Percentiles rank a stretch among this genome's conserved stretches.
Conservation (phyloP, 139 green algal genomes). For the Zygnema cylindricum region DNA sequence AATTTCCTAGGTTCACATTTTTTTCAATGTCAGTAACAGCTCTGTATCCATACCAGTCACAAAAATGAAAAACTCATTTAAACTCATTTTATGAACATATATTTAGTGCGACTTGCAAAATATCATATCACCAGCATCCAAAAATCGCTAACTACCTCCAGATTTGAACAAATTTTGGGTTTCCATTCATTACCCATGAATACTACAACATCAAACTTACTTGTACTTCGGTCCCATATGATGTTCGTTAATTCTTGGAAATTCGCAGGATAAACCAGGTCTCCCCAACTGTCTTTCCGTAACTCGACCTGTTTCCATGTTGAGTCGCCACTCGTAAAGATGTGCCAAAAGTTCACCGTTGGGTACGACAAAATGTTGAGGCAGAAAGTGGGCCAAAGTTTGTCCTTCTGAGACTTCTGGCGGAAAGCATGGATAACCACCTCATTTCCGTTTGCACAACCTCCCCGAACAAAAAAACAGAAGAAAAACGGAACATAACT, state of each 20-base stretch:
- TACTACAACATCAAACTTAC: background rate
- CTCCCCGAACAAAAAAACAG: no score
- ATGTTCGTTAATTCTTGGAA: slow-evolving; percentile 33
- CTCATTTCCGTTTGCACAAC: slow-evolving; percentile 16
- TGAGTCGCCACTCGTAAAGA: slow-evolving; percentile 48
- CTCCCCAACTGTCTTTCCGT: background rate
- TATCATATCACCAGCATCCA: background rate
- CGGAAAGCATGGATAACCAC: slow-evolving; percentile 23
- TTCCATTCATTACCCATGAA: background rate
- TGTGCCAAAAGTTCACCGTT: slow-evolving; percentile 8
- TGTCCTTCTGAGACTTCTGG: background rate
- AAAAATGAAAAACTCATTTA: background rate
- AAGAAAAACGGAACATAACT: no score
- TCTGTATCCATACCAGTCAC: slow-evolving; percentile 16
- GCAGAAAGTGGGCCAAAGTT: slow-evolving; percentile 12
- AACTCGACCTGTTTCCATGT: slow-evolving; percentile 34
- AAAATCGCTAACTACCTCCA: background rate
- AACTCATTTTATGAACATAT: background rate
- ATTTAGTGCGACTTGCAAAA: background rate
- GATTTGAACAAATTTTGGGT: background rate
- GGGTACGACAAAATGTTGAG: slow-evolving; percentile 3
- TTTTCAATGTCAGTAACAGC: background rate
- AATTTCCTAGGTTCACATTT: background rate
- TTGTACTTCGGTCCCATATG: slow-evolving; percentile 43
- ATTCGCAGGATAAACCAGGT: slow-evolving; percentile 7